These are phyloP conservation scores for Blastosporella zonata DNA, from an alignment of 1,284 basidiomycete genomes.

Conservation along the genomic window DNA sequence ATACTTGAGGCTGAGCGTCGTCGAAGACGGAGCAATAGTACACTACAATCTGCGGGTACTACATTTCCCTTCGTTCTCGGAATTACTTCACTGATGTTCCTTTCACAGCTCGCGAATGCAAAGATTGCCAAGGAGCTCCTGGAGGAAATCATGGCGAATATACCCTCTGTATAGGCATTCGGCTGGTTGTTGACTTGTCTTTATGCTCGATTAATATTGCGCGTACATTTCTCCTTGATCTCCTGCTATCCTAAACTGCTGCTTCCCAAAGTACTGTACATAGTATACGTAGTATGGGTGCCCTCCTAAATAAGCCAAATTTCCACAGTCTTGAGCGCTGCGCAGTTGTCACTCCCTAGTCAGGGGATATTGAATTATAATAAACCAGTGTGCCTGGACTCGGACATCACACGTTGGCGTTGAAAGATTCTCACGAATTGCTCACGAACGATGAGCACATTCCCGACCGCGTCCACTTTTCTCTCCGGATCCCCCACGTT, in stretches of 20 bases:
- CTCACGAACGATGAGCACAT: constrained; percentile 4
- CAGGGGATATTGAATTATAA: too few species aligned
- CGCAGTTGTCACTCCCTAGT: too few species aligned
- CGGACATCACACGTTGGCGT: constrained; percentile 12
- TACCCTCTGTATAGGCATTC: constrained; percentile 32
- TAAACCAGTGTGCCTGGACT: too few species aligned
- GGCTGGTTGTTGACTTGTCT: constrained; percentile 4
- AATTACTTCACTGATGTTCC: not conserved
- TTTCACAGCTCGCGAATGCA: constrained; percentile 49
- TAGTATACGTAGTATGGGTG: constrained; percentile 10
- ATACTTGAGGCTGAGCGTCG: constrained; percentile 76
- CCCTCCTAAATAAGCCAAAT: constrained; percentile 6
- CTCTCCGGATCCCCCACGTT: constrained; percentile 2
- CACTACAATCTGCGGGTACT: constrained; percentile 78
- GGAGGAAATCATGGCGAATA: constrained; percentile 53
- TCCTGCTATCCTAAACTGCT: constrained; percentile 4
- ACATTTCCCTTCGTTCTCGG: constrained; percentile 2
- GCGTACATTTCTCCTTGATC: constrained; percentile 4
- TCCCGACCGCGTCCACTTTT: constrained; percentile 10
- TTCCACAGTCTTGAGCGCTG: too few species aligned
- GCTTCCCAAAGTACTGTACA: not conserved
- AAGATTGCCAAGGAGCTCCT: constrained; percentile 61
- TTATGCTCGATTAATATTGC: constrained; percentile 17
- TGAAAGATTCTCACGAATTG: constrained; percentile 19
- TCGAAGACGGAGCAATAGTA: constrained; percentile 61